A percentile compares a stretch with the other conserved stretches of the same genome.
phyloP scores from a whole-genome alignment of 345 rosid species.

The Erysimum cheiranthoides region DNA sequence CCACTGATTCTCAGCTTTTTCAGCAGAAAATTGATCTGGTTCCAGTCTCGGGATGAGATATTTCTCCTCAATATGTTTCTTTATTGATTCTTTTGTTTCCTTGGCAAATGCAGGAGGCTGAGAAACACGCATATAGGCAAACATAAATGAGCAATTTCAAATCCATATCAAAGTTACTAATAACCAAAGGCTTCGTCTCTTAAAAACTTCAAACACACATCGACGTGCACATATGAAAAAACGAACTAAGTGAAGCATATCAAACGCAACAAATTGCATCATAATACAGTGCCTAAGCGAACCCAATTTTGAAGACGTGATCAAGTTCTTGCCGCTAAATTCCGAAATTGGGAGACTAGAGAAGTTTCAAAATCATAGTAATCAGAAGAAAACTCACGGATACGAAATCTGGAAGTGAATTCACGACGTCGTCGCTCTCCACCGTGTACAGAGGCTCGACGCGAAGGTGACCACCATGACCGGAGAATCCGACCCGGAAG shows the following conservation, averaged over 20 bases:
- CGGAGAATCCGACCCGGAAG: conserved; percentile 91
- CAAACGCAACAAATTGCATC: conserved; percentile 15
- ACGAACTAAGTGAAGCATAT: background rate
- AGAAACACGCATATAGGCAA: conserved; percentile 34
- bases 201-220: conserved; percentile 3
- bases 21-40: conserved; percentile 69
- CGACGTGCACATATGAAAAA: background rate
- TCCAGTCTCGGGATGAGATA: conserved; percentile 82
- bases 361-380: background rate
- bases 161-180: background rate
- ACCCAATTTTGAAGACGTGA: conserved; percentile 12
- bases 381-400: conserved; percentile 55
- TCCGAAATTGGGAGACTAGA: background rate
- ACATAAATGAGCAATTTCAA: background rate
- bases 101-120: conserved; percentile 97
- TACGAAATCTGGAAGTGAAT: conserved; percentile 80
- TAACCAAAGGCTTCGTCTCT: background rate
- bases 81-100: conserved; percentile 78
- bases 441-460: conserved; percentile 81
- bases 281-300: conserved; percentile 6
- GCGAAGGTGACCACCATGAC: conserved; percentile 89
- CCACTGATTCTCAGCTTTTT: conserved; percentile 85
- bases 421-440: conserved; percentile 68
- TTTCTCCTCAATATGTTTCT: conserved; percentile 83
- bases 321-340: background rate